Percentiles rank a stretch among this genome's conserved stretches.
Conservation (phyloP, 441 rosid genomes). For the Populus tomentosa region DNA sequence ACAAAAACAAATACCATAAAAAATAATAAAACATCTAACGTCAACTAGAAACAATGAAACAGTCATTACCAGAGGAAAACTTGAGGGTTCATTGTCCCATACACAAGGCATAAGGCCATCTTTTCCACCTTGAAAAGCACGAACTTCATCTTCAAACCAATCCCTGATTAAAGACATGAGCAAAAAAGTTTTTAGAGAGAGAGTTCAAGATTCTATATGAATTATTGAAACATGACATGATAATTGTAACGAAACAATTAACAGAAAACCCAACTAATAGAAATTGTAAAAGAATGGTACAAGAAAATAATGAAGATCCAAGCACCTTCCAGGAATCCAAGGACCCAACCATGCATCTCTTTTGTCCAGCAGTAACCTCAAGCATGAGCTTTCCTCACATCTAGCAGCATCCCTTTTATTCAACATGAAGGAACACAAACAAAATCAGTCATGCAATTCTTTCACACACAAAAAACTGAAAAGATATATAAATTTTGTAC, state of each 20-base stretch:
- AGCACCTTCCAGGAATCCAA: slow-evolving; percentile 98
- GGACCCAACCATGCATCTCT: slow-evolving; percentile 99
- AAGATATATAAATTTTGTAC: not conserved
- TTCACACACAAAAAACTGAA: not conserved
- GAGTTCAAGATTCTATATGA: not conserved
- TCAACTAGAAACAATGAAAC: slow-evolving; percentile 8
- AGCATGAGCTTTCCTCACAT: slow-evolving; percentile 93
- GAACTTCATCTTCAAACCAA: slow-evolving; percentile 98
- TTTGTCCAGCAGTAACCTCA: slow-evolving; percentile 82
- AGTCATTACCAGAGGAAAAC: slow-evolving; percentile 79
- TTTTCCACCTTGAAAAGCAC: slow-evolving; percentile 97
- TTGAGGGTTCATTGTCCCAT: slow-evolving; percentile 84
- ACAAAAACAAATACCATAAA: not conserved
- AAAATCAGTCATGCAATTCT: slow-evolving; percentile 24
- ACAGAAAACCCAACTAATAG: slow-evolving; percentile 10
- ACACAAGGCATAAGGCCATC: slow-evolving; percentile 95
- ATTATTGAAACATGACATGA: not conserved
- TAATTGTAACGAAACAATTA: not conserved
- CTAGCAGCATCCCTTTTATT: slow-evolving; percentile 77
- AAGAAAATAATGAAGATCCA: slow-evolving; percentile 24
- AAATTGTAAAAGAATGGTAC: slow-evolving; percentile 11
- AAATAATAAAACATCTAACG: not conserved
- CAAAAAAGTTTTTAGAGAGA: not conserved
- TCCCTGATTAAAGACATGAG: slow-evolving; percentile 48
- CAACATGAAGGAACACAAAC: slow-evolving; percentile 22